phyloP scores from a whole-genome alignment of 2,329 filamentous ascomycete species.

The Xylaria sp. region DNA sequence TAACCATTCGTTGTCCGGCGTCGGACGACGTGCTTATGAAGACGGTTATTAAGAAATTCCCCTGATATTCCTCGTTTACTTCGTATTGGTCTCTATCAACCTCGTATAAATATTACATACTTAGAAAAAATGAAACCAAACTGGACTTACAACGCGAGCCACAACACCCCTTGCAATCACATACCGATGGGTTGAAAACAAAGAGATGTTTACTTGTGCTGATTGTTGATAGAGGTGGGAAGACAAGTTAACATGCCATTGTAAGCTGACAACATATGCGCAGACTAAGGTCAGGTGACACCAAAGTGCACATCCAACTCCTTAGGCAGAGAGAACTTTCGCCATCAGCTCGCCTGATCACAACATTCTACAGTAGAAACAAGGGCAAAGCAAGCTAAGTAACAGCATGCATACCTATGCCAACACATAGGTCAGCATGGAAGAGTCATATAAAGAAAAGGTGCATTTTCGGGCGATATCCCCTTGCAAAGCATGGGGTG shows the following conservation, averaged over 20 bases:
- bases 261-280: conserved; percentile 17
- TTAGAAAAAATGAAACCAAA: too few relatives aligned
- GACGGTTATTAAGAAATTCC: not conserved
- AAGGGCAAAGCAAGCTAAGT: not conserved
- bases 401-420: too few relatives aligned
- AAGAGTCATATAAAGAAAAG: not conserved
- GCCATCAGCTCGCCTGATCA: conserved; percentile 14
- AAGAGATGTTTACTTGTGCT: too few relatives aligned
- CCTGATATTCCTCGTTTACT: not conserved
- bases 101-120: too few relatives aligned
- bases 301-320: not conserved
- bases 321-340: conserved; percentile 3
- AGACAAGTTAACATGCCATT: not conserved
- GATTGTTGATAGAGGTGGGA: not conserved
- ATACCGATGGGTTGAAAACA: too few relatives aligned
- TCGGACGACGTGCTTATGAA: conserved; percentile 13
- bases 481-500: not conserved
- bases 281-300: not conserved
- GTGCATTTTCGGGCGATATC: not conserved
- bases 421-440: not conserved
- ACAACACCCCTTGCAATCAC: too few relatives aligned
- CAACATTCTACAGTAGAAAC: conserved; percentile 12
- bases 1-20: not conserved
- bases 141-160: too few relatives aligned
- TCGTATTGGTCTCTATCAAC: not conserved